A percentile compares a stretch with the other conserved stretches of the same genome.
These are phyloP conservation scores for Nothophytophthora sp. DNA, from an alignment of 352 stramenopile species.

Conservation along the genomic window DNA sequence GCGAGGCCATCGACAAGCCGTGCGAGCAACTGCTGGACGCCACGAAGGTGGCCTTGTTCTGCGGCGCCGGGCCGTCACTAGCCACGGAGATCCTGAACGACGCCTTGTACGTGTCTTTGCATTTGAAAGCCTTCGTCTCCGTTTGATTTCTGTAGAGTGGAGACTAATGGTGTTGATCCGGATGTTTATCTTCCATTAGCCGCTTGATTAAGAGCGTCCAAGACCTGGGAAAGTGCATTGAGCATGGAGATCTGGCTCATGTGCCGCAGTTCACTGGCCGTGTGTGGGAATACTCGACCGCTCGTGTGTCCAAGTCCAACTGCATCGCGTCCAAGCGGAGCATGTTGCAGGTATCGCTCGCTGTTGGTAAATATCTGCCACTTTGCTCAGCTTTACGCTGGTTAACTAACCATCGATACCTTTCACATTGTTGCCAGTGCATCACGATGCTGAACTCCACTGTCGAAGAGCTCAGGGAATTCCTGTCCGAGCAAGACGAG, in stretches of 20 bases:
- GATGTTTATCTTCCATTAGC: constrained; percentile 27
- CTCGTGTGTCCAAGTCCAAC: constrained; percentile 83
- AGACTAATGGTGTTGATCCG: constrained; percentile 1
- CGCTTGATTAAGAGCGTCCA: constrained; percentile 77
- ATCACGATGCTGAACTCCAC: constrained; percentile 85
- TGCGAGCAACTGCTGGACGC: constrained; percentile 80
- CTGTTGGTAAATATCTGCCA: not conserved
- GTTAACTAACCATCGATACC: not conserved
- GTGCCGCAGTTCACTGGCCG: constrained; percentile 78
- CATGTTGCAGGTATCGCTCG: constrained; percentile 76
- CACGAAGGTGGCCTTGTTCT: constrained; percentile 80
- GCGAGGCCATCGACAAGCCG: constrained; percentile 70
- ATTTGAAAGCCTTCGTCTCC: constrained; percentile 23
- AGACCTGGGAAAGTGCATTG: constrained; percentile 48
- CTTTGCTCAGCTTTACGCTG: not conserved
- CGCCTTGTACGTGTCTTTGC: constrained; percentile 59
- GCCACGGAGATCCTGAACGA: constrained; percentile 70
- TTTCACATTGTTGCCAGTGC: constrained; percentile 41
- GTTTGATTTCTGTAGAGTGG: constrained; percentile 9
- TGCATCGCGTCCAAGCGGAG: constrained; percentile 83
- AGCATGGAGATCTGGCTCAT: constrained; percentile 43
- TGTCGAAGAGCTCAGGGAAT: constrained; percentile 78
- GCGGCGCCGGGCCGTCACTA: constrained; percentile 73
- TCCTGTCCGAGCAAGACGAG: constrained; percentile 56
- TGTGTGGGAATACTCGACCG: constrained; percentile 81